These are phyloP conservation scores for Fusarium keratoplasticum DNA, from an alignment of 2,329 filamentous ascomycete genomes.

Conservation along the genomic window DNA sequence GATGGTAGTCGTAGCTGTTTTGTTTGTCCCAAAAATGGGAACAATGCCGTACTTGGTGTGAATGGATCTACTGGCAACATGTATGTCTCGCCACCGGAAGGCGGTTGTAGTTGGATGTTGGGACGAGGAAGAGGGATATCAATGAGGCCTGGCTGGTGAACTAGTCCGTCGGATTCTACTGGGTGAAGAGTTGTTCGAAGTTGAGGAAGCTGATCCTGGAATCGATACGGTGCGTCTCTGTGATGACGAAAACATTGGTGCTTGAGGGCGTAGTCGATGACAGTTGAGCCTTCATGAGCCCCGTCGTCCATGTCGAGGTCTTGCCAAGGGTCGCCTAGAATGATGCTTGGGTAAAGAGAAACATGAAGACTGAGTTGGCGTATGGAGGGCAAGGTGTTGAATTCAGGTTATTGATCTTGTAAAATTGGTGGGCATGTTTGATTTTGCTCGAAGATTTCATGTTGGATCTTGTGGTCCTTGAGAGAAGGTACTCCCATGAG, in stretches of 20 bases:
- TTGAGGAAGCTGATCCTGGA: conserved; percentile 34
- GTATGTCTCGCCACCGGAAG: background rate
- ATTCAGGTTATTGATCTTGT: background rate
- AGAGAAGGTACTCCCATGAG: background rate
- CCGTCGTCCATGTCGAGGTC: conserved; percentile 11
- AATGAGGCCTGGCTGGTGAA: conserved; percentile 38
- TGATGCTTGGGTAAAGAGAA: background rate
- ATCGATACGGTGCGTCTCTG: conserved; percentile 41
- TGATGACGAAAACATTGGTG: conserved; percentile 45
- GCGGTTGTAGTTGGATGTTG: conserved; percentile 15
- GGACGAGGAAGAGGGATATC: conserved; percentile 27
- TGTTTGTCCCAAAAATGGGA: background rate
- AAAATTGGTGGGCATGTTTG: background rate
- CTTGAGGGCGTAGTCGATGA: conserved; percentile 42
- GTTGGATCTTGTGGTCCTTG: background rate
- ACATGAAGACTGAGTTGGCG: background rate
- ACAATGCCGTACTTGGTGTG: background rate
- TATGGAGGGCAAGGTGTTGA: background rate
- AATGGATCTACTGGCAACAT: background rate
- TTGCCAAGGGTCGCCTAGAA: background rate
- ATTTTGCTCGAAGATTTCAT: background rate
- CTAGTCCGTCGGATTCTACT: conserved; percentile 25
- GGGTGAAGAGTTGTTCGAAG: conserved; percentile 30
- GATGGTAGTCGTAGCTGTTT: conserved; percentile 32
- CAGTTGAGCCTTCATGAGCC: conserved; percentile 17